Evolutionary conservation across 2,329 filamentous ascomycete species (phyloP), one percentile per base, ranked within the genome.

Genomic region (Chrysoporthe puriensis): DNA sequence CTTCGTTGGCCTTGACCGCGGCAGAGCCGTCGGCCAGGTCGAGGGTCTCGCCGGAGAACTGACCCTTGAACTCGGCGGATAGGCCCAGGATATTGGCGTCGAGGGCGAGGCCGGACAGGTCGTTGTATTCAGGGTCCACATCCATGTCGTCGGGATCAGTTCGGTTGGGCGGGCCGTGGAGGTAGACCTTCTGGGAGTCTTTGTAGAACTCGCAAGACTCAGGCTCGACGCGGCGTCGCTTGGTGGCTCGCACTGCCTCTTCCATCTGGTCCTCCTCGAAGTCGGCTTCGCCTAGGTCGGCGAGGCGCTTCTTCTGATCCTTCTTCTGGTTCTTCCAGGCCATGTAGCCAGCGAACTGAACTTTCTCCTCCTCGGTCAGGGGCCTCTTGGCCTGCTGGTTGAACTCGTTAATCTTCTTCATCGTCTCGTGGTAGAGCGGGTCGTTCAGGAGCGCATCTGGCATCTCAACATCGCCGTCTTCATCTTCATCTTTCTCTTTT

Each of bases 161-260:
- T 8, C 42, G 32, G 32, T 58, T 58, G 13, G 48, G 58, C 3
- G 68, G 65, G 3, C 68, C 68, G n/a, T 61, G 59, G 40, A 52
- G 42, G 43, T 66, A 70, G 58, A 70, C 57, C 58, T 68, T 70
- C 3, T 44, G 62, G n/a, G 68, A 62, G 44, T 52, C 48, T 3
- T 42, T 43, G 62, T 65, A 44, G 68, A 60, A 54, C 40, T 50
- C 58, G 26, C 8, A 50, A 9, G 18, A 11, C 26, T 26, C 63
- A 4, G 54, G 40, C 11, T 34, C 40, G n/a, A 44, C 36, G 14
- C 68, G 62, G 13, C 44, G 65, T 57, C 68, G 65, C 68, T 69
- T 69, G 50, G 21, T 3, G n/a, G 61, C 65, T 18, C 58, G 60
- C 13, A 21, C 65, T 16, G 66, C 65, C 58, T 67, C 68, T 16